Conservation (phyloP, 805 yeast genomes). For the Lipomyces yamadae region DNA sequence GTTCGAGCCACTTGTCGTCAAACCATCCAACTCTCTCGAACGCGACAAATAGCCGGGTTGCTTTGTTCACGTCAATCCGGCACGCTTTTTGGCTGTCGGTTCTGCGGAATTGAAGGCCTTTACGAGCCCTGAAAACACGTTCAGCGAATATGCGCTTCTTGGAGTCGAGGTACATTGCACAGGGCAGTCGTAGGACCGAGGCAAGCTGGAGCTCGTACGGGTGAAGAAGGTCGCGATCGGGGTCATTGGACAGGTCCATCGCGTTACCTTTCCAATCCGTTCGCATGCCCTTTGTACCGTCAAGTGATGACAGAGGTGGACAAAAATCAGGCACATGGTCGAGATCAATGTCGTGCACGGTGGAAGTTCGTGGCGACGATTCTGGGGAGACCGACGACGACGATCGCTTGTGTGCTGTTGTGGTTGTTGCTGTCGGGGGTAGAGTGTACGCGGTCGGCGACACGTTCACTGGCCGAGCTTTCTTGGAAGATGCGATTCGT, state of each 20-base stretch:
- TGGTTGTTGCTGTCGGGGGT: neutral
- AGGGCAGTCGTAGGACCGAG: conserved; percentile 85
- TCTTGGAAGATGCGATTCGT: neutral
- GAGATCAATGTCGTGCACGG: conserved; percentile 49
- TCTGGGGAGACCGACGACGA: conserved; percentile 12
- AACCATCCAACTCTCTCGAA: conserved; percentile 93
- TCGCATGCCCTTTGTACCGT: conserved; percentile 55
- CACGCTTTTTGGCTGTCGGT: conserved; percentile 99
- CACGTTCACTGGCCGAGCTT: conserved; percentile 6
- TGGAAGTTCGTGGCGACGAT: conserved; percentile 32
- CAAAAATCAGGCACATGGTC: conserved; percentile 42
- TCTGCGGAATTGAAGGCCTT: conserved; percentile 82
- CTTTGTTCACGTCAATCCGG: conserved; percentile 94
- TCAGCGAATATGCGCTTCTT: conserved; percentile 86
- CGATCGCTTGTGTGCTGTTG: conserved; percentile 6
- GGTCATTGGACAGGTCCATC: conserved; percentile 84
- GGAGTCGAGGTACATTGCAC: conserved; percentile 75
- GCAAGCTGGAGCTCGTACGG: conserved; percentile 91
- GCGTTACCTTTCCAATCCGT: conserved; percentile 99
- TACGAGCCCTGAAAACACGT: conserved; percentile 72
- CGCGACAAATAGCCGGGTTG: conserved; percentile 86
- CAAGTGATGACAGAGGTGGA: conserved; percentile 39
- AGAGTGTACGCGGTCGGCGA: conserved; percentile 23
- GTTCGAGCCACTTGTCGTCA: conserved; percentile 53
- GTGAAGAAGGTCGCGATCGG: conserved; percentile 72